Evolutionary conservation across 176 grass and related monocot species (phyloP).

Genomic region (Coix lacrymajobi): DNA sequence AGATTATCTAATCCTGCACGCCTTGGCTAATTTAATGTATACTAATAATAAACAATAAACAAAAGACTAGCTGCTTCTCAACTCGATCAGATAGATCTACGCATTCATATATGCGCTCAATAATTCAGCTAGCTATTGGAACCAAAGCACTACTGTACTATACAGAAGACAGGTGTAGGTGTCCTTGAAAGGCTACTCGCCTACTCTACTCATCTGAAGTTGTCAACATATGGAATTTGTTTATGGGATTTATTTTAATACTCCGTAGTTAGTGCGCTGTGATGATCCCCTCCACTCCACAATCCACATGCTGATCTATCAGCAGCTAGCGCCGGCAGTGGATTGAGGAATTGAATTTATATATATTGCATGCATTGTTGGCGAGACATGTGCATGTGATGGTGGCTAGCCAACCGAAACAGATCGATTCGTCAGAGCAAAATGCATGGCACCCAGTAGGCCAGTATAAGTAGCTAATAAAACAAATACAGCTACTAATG

Average conservation of each 20-base stretch:
- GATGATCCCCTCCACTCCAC: background rate
- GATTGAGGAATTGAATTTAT: background rate
- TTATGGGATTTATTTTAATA: no score
- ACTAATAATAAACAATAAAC: background rate
- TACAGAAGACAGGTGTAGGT: background rate
- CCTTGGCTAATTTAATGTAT: background rate
- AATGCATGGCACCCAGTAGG: background rate
- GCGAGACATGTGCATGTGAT: background rate
- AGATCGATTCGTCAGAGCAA: background rate
- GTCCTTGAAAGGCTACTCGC: background rate
- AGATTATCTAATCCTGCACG: background rate
- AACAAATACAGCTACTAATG: slow-evolving; percentile 1
- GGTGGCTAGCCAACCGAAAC: background rate
- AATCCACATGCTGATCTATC: background rate
- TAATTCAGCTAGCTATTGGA: background rate
- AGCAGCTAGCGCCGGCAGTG: background rate
- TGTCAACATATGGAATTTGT: no score
- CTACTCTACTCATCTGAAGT: background rate
- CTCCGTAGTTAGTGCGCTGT: background rate
- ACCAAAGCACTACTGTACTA: no score
- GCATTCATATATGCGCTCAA: background rate
- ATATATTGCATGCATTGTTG: background rate
- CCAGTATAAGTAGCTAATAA: background rate
- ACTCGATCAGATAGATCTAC: background rate
- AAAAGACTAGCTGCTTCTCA: background rate